A percentile compares a stretch with the other conserved stretches of the same genome.
Conservation (phyloP, 352 stramenopile genomes). For the Pythium insidiosum region DNA sequence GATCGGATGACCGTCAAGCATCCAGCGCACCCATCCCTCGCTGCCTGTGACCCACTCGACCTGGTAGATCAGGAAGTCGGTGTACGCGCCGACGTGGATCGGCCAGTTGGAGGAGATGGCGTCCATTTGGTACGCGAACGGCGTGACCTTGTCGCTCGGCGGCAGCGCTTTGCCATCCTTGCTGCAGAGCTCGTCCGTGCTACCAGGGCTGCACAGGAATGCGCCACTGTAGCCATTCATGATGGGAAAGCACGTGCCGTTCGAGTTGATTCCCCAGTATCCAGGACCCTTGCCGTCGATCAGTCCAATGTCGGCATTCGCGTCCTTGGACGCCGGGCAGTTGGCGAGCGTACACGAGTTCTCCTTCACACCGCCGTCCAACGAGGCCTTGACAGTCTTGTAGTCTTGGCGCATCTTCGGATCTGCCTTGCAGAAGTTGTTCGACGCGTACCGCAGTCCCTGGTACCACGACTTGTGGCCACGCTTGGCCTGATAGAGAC, state of each 20-base stretch:
- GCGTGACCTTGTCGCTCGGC: slow-evolving; percentile 13
- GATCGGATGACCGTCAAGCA: slow-evolving; percentile 76
- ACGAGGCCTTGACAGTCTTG: slow-evolving; percentile 18
- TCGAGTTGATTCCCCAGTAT: slow-evolving; percentile 51
- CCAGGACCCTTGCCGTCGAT: slow-evolving; percentile 28
- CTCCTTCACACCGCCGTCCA: slow-evolving; percentile 26
- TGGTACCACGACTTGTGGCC: slow-evolving; percentile 70
- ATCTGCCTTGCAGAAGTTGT: slow-evolving; percentile 39
- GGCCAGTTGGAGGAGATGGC: slow-evolving; percentile 89
- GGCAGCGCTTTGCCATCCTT: slow-evolving; percentile 1
- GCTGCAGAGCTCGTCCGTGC: slow-evolving; percentile 24
- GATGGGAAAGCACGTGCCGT: slow-evolving; percentile 51
- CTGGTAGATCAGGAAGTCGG: slow-evolving; percentile 67
- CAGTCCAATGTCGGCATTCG: slow-evolving; percentile 29
- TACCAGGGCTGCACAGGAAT: slow-evolving; percentile 46
- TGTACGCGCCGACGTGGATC: slow-evolving; percentile 74
- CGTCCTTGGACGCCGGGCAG: slow-evolving; percentile 47
- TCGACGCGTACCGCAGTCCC: slow-evolving; percentile 40
- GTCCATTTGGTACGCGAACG: slow-evolving; percentile 86
- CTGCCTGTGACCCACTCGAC: slow-evolving; percentile 58
- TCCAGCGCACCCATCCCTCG: slow-evolving; percentile 58
- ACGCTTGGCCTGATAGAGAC: slow-evolving; percentile 29
- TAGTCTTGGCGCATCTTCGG: slow-evolving; percentile 22
- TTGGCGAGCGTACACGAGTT: slow-evolving; percentile 38
- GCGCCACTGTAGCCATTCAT: slow-evolving; percentile 56